Percentiles rank a stretch among this genome's conserved stretches.
Evolutionary conservation across 2,329 filamentous ascomycete genomes (phyloP).

Genomic region (Aspergillus candidus): DNA sequence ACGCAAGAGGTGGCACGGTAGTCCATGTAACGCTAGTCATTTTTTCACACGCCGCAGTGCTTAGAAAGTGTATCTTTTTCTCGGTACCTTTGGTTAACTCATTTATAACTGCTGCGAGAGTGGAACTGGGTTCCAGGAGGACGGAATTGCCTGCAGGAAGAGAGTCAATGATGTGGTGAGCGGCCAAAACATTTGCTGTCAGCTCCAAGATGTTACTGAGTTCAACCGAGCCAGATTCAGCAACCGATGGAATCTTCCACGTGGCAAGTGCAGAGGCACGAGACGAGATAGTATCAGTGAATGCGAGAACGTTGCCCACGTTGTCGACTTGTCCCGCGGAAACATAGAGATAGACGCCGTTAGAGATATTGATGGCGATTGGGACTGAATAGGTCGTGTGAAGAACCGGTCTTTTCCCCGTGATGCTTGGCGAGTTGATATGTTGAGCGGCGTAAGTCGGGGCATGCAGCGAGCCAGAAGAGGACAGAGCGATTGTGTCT

Average conservation of each 20-base stretch:
- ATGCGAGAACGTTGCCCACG: not conserved
- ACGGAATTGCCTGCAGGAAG: not conserved
- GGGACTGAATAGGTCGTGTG: not conserved
- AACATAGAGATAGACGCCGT: not conserved
- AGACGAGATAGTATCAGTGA: not conserved
- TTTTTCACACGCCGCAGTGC: not conserved
- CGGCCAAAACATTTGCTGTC: not conserved
- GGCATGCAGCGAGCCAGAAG: not conserved
- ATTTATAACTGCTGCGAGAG: not conserved
- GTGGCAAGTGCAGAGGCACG: not conserved
- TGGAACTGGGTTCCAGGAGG: not conserved
- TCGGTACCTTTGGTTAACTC: not conserved
- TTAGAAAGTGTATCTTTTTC: not conserved
- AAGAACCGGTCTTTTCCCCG: not conserved
- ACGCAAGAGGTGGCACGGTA: not conserved
- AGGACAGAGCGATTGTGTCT: not conserved
- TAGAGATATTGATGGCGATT: not conserved
- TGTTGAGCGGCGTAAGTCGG: not conserved
- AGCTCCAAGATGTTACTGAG: not conserved
- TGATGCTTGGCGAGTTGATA: not conserved
- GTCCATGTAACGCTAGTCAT: not conserved
- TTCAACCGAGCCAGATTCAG: not conserved
- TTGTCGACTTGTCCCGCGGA: not conserved
- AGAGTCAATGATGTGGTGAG: not conserved
- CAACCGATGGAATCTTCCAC: not conserved